These are phyloP conservation scores for Colletotrichum cordylinicola DNA, from an alignment of 2,329 filamentous ascomycete species.

Conservation along the genomic window DNA sequence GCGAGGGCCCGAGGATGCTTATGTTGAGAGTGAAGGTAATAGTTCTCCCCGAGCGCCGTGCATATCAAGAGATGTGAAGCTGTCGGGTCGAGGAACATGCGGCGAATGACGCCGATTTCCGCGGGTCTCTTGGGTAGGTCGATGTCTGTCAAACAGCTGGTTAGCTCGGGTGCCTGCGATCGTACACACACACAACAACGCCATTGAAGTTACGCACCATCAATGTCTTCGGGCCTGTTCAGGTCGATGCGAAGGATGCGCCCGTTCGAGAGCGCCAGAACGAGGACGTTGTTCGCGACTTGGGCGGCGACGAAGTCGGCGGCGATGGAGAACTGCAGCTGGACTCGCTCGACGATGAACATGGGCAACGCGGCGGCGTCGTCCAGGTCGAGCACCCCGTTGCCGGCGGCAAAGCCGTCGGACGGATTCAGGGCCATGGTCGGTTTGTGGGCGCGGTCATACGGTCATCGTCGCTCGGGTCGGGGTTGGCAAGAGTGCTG, in stretches of 20 bases:
- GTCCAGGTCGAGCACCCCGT: conserved; percentile 59
- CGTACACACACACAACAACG: background rate
- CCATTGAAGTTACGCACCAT: conserved; percentile 60
- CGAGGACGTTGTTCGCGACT: conserved; percentile 95
- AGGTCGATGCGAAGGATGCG: conserved; percentile 94
- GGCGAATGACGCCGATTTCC: conserved; percentile 89
- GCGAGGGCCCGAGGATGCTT: conserved; percentile 84
- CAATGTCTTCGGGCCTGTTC: conserved; percentile 92
- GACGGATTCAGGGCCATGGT: conserved; percentile 73
- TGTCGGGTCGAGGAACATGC: conserved; percentile 97
- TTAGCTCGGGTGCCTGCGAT: conserved; percentile 1
- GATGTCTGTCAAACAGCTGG: conserved; percentile 74
- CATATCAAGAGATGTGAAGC: conserved; percentile 93
- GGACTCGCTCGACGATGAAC: conserved; percentile 91
- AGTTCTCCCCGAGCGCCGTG: conserved; percentile 93
- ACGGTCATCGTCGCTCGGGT: conserved; percentile 8
- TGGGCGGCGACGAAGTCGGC: conserved; percentile 96
- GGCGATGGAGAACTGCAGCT: conserved; percentile 92
- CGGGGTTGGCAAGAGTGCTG: background rate
- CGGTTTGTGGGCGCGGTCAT: background rate
- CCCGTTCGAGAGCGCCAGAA: conserved; percentile 89
- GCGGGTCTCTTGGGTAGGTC: conserved; percentile 93
- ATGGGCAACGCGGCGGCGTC: conserved; percentile 78
- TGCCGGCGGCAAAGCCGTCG: conserved; percentile 74
- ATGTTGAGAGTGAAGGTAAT: conserved; percentile 95